A percentile compares a stretch with the other conserved stretches of the same genome.
Evolutionary conservation across 306 rosid species (phyloP).

Genomic region (Pueraria montana): DNA sequence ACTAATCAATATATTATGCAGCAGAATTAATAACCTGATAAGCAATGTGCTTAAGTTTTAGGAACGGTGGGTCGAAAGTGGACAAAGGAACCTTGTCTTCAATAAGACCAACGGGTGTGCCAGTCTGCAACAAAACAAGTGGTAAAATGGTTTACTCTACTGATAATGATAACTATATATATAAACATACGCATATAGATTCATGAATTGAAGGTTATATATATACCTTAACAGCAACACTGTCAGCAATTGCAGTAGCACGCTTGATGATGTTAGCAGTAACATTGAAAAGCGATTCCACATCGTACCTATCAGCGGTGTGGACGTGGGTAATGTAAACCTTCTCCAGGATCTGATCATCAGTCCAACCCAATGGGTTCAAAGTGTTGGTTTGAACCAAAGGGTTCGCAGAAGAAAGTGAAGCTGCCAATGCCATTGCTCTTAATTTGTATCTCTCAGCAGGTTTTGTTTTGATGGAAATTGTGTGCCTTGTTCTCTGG

Average conservation of each 20-base stretch:
- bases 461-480: too few species aligned
- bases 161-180: too few species aligned
- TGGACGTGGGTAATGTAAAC: conserved; percentile 60
- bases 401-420: neutral
- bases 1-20: too few species aligned
- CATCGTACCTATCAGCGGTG: conserved; percentile 54
- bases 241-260: conserved; percentile 41
- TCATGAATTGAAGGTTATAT: too few species aligned
- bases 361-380: conserved; percentile 45
- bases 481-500: conserved; percentile 11
- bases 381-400: neutral
- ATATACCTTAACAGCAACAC: conserved; percentile 40
- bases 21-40: conserved; percentile 41
- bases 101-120: conserved; percentile 28
- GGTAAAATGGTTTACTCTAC: too few species aligned
- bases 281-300: conserved; percentile 54
- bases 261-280: conserved; percentile 53
- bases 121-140: conserved; percentile 47
- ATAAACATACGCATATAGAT: too few species aligned
- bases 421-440: neutral
- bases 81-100: conserved; percentile 50
- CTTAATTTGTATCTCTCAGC: neutral
- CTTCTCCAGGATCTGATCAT: conserved; percentile 51
- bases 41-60: conserved; percentile 44
- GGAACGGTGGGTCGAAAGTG: conserved; percentile 52